Base-by-base conservation (phyloP, 371 early-diverging fungal species). In the Apophysomyces sp. region DNA sequence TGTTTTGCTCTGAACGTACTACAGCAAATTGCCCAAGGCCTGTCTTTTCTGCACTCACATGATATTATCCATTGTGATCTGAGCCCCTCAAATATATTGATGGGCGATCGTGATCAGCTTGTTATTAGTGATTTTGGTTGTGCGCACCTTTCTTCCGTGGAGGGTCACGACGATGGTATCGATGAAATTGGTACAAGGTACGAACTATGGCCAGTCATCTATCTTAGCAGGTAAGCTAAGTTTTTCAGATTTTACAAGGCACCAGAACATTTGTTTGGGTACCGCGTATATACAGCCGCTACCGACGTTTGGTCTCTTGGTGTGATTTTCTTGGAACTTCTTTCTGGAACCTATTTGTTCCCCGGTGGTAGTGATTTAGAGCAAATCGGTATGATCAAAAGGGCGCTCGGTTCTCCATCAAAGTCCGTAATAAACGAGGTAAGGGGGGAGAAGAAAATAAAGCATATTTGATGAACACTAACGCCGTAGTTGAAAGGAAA, bases 61-160 rank as follows among this genome's bases (percentile, higher is more conserved):
- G 85, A 81, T 52, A 84, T 93, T 34, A 77, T 86, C 12, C 93
- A 93, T 57, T 86, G 92, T 31, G 92, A 93, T 62, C 58, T 93
- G 34, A 88, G 88, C 55, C 92, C 89, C 7, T 83, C 84, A 60
- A 93, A 93, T 73, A 85, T 91, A 27, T 54, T 93, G 27, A 61
- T 91, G 13, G 77, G 74, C 40, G 62, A 69, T 4, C 60, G 63
- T 18, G 76, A 83, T 12, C 67, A 74, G 13, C 74, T 92, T 68
- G 87, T 89, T 54, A 86, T 94, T 52, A 84, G 86, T 36, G 96
- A 95, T 69, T 94, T 94, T 85, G 94, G 96, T 2, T 88, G 88
- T 51, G 89, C 93, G 1, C 76, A 76, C 52, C 37, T 55, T 11
- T 21, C 56, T 13, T 11, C 52, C 4, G 26, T 11, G 24, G 28